phyloP scores from a whole-genome alignment of 1,139 yeast genomes.

The Geotrichum bryndzae region DNA sequence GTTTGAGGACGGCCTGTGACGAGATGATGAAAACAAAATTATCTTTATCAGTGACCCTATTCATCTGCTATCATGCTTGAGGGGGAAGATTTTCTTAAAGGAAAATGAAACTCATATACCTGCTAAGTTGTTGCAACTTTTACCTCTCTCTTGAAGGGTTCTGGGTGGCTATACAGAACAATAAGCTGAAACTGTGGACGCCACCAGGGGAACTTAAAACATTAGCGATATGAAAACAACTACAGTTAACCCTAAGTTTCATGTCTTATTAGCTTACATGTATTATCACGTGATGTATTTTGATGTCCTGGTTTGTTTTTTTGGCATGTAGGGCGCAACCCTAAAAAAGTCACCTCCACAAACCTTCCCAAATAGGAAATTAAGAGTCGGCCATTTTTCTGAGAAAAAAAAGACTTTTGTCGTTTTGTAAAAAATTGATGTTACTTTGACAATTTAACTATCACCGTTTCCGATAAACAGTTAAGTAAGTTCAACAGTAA shows the following conservation, averaged over 20 bases:
- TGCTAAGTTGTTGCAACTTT: background rate
- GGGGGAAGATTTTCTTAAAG: background rate
- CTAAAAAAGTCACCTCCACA: constrained; percentile 9
- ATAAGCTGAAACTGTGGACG: too few species aligned
- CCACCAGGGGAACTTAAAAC: too few species aligned
- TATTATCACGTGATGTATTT: background rate
- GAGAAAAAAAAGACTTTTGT: constrained; percentile 12
- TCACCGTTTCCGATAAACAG: constrained; percentile 24
- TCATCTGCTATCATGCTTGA: background rate
- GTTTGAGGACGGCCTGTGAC: background rate
- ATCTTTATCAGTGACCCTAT: background rate
- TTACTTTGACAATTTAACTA: background rate
- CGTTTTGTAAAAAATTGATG: constrained; percentile 11
- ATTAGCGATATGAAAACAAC: too few species aligned
- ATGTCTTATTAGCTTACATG: background rate
- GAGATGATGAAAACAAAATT: background rate
- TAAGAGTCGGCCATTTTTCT: background rate
- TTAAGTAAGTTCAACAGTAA: constrained; percentile 28
- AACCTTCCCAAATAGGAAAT: background rate
- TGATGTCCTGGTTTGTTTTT: background rate
- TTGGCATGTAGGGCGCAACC: constrained; percentile 17
- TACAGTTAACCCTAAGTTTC: background rate
- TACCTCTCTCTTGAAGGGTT: background rate
- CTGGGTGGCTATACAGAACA: too few species aligned
- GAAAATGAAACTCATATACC: too few species aligned